Evolutionary conservation across 768 basidiomycete species (phyloP).

Genomic region (Galerina marginata): DNA sequence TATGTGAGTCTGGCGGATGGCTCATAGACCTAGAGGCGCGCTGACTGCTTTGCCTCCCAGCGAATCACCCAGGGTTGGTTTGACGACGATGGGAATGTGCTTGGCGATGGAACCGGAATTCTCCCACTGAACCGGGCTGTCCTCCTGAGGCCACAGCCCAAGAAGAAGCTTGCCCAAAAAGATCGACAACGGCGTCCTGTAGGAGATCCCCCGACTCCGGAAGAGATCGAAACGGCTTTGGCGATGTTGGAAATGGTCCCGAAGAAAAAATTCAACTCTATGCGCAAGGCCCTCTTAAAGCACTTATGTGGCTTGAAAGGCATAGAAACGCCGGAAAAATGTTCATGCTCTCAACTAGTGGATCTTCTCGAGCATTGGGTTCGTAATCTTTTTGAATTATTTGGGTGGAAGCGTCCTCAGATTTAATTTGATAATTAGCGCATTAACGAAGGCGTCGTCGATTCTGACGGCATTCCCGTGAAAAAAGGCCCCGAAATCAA

Average conservation of each 20-base stretch:
- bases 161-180: background rate
- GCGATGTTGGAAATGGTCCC: constrained; percentile 22
- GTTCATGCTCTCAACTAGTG: background rate
- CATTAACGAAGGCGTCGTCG: background rate
- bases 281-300: constrained; percentile 38
- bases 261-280: constrained; percentile 38
- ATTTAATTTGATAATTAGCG: background rate
- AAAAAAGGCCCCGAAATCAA: background rate
- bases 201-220: background rate
- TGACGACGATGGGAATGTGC: background rate
- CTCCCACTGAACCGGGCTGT: background rate
- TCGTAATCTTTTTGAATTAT: background rate
- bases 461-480: background rate
- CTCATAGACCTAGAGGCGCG: too few relatives aligned
- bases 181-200: background rate
- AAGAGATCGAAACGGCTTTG: background rate
- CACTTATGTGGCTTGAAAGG: background rate
- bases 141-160: background rate
- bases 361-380: background rate
- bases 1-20: background rate
- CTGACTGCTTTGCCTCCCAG: background rate
- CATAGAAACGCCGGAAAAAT: background rate
- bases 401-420: background rate
- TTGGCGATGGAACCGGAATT: background rate
- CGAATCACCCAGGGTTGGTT: background rate